phyloP scores from a whole-genome alignment of 2,329 filamentous ascomycete genomes.

The Exophiala spinifera region DNA sequence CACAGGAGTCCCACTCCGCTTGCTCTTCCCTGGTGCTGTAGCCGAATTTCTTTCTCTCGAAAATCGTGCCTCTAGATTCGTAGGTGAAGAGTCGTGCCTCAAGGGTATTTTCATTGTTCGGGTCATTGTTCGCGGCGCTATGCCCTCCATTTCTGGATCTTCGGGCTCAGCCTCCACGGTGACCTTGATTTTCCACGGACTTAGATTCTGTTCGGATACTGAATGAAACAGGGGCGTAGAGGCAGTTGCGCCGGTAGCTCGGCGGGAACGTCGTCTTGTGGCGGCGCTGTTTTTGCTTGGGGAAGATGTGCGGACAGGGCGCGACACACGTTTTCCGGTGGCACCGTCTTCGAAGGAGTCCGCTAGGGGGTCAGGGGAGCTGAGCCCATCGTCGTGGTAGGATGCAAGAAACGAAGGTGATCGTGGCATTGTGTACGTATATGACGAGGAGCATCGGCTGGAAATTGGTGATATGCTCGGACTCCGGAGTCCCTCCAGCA shows the following conservation, averaged over 20 bases:
- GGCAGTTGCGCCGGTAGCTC: slow-evolving; percentile 4
- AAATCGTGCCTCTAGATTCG: not conserved
- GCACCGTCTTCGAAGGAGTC: slow-evolving; percentile 16
- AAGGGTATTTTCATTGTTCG: slow-evolving; percentile 43
- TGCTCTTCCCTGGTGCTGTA: slow-evolving; percentile 9
- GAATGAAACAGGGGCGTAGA: slow-evolving; percentile 15
- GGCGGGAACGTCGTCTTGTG: not conserved
- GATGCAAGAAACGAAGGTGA: slow-evolving; percentile 5
- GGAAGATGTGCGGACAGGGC: slow-evolving; percentile 4
- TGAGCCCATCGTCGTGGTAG: slow-evolving; percentile 17
- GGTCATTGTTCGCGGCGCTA: slow-evolving; percentile 27
- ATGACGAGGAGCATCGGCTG: not conserved
- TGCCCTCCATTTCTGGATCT: slow-evolving; percentile 37
- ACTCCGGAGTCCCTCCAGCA: not conserved
- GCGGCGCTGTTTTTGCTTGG: not conserved
- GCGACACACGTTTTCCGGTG: not conserved
- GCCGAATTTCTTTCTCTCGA: slow-evolving; percentile 9
- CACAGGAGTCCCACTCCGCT: slow-evolving; percentile 22
- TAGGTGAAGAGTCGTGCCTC: slow-evolving; percentile 30
- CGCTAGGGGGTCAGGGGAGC: slow-evolving; percentile 30
- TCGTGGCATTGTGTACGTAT: slow-evolving; percentile 14
- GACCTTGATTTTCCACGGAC: slow-evolving; percentile 48
- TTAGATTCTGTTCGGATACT: slow-evolving; percentile 35
- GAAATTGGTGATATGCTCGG: slow-evolving; percentile 11
- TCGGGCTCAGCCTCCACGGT: slow-evolving; percentile 47